Percentiles rank a stretch among this genome's conserved stretches.
Evolutionary conservation across 768 basidiomycete species (phyloP).

Genomic region (Tephrocybe sp.): DNA sequence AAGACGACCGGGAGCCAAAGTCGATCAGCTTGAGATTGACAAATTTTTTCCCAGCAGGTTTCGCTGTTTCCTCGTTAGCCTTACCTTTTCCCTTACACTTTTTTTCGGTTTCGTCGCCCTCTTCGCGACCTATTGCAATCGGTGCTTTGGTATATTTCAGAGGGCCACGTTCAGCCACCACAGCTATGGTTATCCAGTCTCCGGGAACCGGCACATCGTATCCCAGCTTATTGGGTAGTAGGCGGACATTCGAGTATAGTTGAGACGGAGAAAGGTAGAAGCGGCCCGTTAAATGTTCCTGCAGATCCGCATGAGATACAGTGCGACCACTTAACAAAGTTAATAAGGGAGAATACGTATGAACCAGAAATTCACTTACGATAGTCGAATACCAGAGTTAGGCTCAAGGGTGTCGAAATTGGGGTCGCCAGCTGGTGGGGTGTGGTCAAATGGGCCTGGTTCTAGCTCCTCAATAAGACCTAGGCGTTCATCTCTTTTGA

Average conservation of each 20-base stretch:
- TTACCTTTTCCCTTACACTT: constrained; percentile 36
- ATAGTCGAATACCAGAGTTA: constrained; percentile 83
- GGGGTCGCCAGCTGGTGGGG: constrained; percentile 69
- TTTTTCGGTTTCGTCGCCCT: constrained; percentile 33
- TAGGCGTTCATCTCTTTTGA: constrained; percentile 58
- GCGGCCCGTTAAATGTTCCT: constrained; percentile 78
- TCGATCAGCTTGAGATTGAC: constrained; percentile 84
- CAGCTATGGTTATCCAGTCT: constrained; percentile 96
- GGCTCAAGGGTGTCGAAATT: constrained; percentile 82
- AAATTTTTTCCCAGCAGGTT: constrained; percentile 72
- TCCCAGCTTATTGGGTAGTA: constrained; percentile 73
- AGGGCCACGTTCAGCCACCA: constrained; percentile 88
- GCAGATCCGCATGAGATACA: constrained; percentile 73
- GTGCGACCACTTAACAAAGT: constrained; percentile 59
- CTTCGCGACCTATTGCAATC: constrained; percentile 51
- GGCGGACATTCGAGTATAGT: constrained; percentile 83
- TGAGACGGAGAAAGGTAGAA: constrained; percentile 88
- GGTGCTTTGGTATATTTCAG: constrained; percentile 73
- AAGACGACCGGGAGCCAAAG: constrained; percentile 61
- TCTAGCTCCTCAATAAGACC: constrained; percentile 75
- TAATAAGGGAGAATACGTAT: constrained; percentile 2
- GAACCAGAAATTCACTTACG: constrained; percentile 46
- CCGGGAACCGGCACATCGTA: constrained; percentile 91
- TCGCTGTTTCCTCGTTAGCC: constrained; percentile 30
- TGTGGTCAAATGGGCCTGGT: constrained; percentile 78